Base-by-base conservation (phyloP, 805 yeast genomes). In the Wickerhamiella musiphila region DNA sequence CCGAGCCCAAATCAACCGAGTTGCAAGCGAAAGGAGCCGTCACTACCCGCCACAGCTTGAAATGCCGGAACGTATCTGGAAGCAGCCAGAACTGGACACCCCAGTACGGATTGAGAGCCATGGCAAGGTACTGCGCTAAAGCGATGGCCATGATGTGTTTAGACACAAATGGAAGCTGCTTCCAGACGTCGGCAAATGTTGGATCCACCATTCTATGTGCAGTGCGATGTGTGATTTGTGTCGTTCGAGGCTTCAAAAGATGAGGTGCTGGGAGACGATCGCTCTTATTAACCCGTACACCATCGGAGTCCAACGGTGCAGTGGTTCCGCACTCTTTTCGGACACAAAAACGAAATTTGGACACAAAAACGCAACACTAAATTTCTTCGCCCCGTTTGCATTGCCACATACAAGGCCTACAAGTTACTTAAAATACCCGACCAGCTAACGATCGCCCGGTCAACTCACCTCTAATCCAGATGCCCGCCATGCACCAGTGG, bases 31-130 rank as follows among this genome's bases (percentile, higher is more conserved):
- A 18, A 17, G 40, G 38, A 14, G 44, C 38, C 19, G 36, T 28
- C 15, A 33, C 8, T n/a, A 13, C 21, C 15, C 44, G 33, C 42
- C 42, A 34, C 15, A 38, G 26, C 33, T 40, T 33, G 37, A 42
- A 38, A 19, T 16, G 17, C 6, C 5, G 5, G 20, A 35, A 31
- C 18, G 18, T 13, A 8, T 24, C 31, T 14, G 42, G 39, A 17
- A 20, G 14, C 17, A 28, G 18, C 45, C 45, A 41, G 28, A 33
- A 23, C 19, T 32, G n/a, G n/a, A 27, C 24, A 17, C 31, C 36
- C 18, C 17, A 25, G 26, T 22, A 28, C 23, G 43, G 41, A 18
- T 33, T 22, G n/a, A 38, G 10, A 5, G 33, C 18, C 12, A 15
- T 25, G 17, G 36, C 14, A 2, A 17, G 32, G 8, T 28, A 26